Conservation (phyloP, 1,284 basidiomycete species). For the Cystobasidiaceae sp. region DNA sequence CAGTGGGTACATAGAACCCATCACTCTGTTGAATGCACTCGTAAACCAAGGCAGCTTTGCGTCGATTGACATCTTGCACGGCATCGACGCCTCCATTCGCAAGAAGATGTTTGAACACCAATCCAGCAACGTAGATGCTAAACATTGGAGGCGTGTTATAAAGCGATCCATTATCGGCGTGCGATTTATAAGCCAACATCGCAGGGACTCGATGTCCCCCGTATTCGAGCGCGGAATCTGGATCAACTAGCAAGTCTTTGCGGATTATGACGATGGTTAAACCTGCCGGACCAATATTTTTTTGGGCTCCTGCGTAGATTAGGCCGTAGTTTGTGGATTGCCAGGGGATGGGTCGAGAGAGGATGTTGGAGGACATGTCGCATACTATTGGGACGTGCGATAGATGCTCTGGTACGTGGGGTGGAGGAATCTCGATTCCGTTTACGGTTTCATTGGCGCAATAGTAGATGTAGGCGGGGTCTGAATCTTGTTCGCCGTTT, state of each 20-base stretch:
- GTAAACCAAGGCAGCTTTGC: conserved; percentile 73
- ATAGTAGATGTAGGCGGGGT: conserved; percentile 90
- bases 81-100: conserved; percentile 65
- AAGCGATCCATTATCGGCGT: conserved; percentile 72
- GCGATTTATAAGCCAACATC: conserved; percentile 77
- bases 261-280: conserved; percentile 88
- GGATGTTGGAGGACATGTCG: conserved; percentile 95
- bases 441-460: conserved; percentile 99
- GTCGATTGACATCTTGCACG: conserved; percentile 62
- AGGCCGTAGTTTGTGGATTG: conserved; percentile 80
- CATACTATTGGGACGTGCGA: conserved; percentile 72
- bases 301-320: conserved; percentile 98
- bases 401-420: conserved; percentile 59
- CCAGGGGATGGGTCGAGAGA: conserved; percentile 82
- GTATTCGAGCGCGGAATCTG: conserved; percentile 70
- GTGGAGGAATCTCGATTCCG: conserved; percentile 84
- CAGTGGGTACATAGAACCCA: conserved; percentile 40
- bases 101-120: conserved; percentile 71
- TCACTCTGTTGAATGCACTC: conserved; percentile 55
- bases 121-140: conserved; percentile 81
- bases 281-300: conserved; percentile 95
- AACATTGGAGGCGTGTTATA: conserved; percentile 96
- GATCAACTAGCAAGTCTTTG: conserved; percentile 82
- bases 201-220: conserved; percentile 66
- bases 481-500: conserved; percentile 59